phyloP scores from a whole-genome alignment of 2,329 filamentous ascomycete species.

The Botrytis paeoniae region DNA sequence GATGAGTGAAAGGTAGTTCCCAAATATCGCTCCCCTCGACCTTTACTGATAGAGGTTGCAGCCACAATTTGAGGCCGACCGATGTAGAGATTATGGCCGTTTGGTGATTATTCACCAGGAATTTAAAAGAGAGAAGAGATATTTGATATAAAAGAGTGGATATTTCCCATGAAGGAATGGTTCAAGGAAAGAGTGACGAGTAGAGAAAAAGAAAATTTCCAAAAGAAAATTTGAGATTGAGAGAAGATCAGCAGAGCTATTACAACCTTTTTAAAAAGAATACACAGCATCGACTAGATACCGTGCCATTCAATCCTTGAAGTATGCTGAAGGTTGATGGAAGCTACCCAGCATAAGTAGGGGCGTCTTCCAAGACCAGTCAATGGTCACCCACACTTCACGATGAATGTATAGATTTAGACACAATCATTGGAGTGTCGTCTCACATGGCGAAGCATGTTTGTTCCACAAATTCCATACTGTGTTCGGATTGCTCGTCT shows the following conservation, averaged over 20 bases:
- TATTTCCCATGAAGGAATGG: neutral
- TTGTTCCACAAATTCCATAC: constrained; percentile 3
- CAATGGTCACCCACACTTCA: constrained; percentile 7
- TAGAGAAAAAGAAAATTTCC: neutral
- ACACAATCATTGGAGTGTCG: constrained; percentile 1
- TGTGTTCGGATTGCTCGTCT: neutral
- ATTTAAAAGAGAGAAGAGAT: neutral
- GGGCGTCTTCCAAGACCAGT: neutral
- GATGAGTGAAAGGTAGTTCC: neutral
- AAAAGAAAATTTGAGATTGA: neutral
- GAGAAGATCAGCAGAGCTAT: neutral
- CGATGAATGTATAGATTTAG: neutral
- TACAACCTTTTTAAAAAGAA: constrained; percentile 7
- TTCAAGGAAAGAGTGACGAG: constrained; percentile 1
- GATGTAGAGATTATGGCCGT: neutral
- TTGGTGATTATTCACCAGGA: neutral
- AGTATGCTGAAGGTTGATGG: neutral
- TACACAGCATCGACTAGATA: neutral
- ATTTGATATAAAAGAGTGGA: neutral
- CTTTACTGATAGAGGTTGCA: neutral
- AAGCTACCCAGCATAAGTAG: neutral
- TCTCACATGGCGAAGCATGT: constrained; percentile 10
- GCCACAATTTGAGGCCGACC: constrained; percentile 4
- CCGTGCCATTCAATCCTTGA: neutral
- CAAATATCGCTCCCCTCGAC: neutral